These are phyloP conservation scores for Lophiotrema nucula DNA, from an alignment of 495 filamentous ascomycete genomes.

Conservation along the genomic window DNA sequence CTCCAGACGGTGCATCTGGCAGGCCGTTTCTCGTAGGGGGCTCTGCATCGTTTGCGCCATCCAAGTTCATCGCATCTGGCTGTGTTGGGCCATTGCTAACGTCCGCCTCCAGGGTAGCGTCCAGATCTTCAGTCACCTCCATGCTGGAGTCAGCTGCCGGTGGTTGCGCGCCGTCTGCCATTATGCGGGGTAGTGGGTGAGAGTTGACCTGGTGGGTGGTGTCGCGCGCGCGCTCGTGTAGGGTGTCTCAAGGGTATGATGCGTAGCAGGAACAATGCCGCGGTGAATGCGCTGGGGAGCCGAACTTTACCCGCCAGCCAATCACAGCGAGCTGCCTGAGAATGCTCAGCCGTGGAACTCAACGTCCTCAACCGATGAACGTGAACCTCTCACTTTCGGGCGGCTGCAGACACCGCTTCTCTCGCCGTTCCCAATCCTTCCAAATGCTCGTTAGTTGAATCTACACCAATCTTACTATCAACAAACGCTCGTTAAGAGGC, in stretches of 20 bases:
- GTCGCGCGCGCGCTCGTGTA: neutral
- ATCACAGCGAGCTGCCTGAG: no score
- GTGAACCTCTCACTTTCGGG: no score
- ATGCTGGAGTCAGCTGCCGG: slow-evolving; percentile 5
- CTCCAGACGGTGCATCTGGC: slow-evolving; percentile 18
- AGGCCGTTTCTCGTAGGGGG: slow-evolving; percentile 22
- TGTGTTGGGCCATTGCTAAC: slow-evolving; percentile 26
- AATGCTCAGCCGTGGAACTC: no score
- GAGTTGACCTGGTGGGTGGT: neutral
- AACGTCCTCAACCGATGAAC: no score
- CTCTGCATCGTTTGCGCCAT: slow-evolving; percentile 34
- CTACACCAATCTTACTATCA: no score
- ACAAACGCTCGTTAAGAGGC: no score
- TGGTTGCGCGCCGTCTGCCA: slow-evolving; percentile 25
- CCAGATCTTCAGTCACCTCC: slow-evolving; percentile 31
- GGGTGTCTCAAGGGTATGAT: no score
- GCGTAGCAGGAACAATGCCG: neutral
- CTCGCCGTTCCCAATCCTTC: no score
- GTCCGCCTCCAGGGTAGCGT: slow-evolving; percentile 36
- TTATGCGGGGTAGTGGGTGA: slow-evolving; percentile 2
- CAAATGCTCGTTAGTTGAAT: no score
- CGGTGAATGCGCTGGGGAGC: neutral
- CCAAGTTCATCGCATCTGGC: slow-evolving; percentile 34
- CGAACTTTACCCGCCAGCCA: neutral
- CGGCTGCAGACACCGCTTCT: no score